Percentiles rank a stretch among this genome's conserved stretches.
phyloP scores from a whole-genome alignment of 371 early-diverging fungal genomes.

The Actinomucor elegans region DNA sequence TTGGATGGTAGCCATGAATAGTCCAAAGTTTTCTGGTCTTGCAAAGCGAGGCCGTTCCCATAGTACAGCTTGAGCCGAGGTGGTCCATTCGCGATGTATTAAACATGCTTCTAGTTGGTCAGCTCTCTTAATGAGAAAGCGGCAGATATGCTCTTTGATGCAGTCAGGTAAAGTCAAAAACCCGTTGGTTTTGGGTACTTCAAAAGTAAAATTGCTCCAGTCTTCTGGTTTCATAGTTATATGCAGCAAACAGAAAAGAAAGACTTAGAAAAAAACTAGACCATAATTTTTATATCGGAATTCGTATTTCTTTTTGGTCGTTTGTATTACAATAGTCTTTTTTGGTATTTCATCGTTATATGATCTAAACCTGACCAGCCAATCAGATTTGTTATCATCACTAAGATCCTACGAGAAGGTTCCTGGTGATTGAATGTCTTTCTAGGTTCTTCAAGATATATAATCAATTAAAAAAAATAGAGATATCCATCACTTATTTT shows the following conservation, averaged over 20 bases:
- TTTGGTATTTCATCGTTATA: no score
- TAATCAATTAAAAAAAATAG: no score
- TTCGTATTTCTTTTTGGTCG: no score
- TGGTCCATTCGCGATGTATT: slow-evolving; percentile 28
- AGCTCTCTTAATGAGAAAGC: slow-evolving; percentile 20
- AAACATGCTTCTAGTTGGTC: slow-evolving; percentile 32
- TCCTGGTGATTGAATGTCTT: no score
- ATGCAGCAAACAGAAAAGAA: background rate
- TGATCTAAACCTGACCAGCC: no score
- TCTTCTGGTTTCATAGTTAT: background rate
- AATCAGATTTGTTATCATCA: no score
- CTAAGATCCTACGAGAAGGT: no score
- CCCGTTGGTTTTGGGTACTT: background rate
- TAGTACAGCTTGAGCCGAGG: slow-evolving; percentile 31
- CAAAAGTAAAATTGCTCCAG: slow-evolving; percentile 19
- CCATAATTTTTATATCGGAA: no score
- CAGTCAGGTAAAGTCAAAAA: slow-evolving; percentile 15
- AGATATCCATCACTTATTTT: no score
- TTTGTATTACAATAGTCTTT: no score
- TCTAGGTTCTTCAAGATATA: no score
- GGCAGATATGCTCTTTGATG: slow-evolving; percentile 38
- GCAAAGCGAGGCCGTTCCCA: slow-evolving; percentile 36
- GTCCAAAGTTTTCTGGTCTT: slow-evolving; percentile 18
- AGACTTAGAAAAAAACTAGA: slow-evolving; percentile 2
- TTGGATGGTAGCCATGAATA: slow-evolving; percentile 11